These are phyloP conservation scores for Thymus quinquecostatus DNA, from an alignment of 257 asterid genomes.

Conservation along the genomic window DNA sequence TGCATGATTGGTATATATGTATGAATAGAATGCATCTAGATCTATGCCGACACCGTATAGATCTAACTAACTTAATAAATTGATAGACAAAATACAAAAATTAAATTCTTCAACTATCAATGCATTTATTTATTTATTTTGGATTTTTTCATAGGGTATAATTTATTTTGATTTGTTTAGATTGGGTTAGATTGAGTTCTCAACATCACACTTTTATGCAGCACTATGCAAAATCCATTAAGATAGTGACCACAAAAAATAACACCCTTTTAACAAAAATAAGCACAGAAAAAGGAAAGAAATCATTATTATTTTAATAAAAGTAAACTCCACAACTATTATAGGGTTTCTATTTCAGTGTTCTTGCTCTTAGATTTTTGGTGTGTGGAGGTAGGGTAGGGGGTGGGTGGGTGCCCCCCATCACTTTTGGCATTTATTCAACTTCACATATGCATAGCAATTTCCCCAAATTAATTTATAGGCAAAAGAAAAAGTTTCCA, in stretches of 20 bases:
- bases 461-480: neutral
- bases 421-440: neutral
- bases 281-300: slow-evolving; percentile 16
- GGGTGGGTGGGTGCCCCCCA: no score
- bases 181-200: no score
- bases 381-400: neutral
- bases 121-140: no score
- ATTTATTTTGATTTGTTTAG: no score
- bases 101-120: no score
- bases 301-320: slow-evolving; percentile 22
- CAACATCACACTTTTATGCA: slow-evolving; percentile 12
- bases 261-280: slow-evolving; percentile 7
- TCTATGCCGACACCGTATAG: no score
- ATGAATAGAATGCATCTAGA: no score
- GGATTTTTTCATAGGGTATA: no score
- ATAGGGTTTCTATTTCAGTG: neutral
- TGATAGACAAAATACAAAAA: no score
- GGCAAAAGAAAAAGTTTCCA: neutral
- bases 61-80: no score
- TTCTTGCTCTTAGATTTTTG: neutral
- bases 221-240: slow-evolving; percentile 8
- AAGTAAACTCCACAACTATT: slow-evolving; percentile 19
- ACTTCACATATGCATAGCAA: neutral
- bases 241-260: neutral
- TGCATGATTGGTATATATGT: no score